Evolutionary conservation across 225 moss, liverwort and hornwort genomes (phyloP).

Genomic region (Asterella californica): DNA sequence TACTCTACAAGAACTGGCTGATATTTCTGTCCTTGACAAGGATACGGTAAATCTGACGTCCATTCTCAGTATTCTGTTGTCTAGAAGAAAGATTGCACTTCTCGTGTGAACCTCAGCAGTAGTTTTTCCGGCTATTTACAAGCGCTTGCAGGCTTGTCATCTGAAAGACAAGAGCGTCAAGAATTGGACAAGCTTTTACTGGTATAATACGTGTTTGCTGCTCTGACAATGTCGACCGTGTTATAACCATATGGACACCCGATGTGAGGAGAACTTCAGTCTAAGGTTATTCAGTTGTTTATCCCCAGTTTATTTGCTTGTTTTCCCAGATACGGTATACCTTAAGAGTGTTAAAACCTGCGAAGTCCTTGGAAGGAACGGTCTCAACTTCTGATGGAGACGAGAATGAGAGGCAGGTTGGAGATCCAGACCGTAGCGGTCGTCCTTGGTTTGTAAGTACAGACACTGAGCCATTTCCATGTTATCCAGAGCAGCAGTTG

Average conservation of each 20-base stretch:
- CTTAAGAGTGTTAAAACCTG: conserved; percentile 50
- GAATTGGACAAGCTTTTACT: background rate
- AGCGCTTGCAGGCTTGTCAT: background rate
- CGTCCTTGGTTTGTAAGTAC: conserved; percentile 42
- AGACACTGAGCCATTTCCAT: background rate
- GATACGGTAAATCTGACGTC: conserved; percentile 31
- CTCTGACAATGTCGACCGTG: background rate
- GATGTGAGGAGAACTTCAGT: no score
- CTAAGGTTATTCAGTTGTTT: background rate
- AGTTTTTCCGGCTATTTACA: background rate
- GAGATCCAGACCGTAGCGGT: conserved; percentile 27
- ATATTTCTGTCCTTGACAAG: conserved; percentile 50
- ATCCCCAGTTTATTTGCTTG: background rate
- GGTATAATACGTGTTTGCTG: background rate
- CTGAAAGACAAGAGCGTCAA: background rate
- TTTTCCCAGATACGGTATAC: conserved; percentile 43
- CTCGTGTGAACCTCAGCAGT: no score
- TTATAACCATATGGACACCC: background rate
- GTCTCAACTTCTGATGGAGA: conserved; percentile 14
- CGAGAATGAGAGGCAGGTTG: conserved; percentile 23
- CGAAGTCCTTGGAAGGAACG: conserved; percentile 54
- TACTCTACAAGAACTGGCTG: conserved; percentile 66
- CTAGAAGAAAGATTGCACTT: background rate
- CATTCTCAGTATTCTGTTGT: background rate
- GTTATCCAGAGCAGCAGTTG: background rate